phyloP scores from a whole-genome alignment of 805 yeast genomes.

The Zygosaccharomyces pseudorouxii region DNA sequence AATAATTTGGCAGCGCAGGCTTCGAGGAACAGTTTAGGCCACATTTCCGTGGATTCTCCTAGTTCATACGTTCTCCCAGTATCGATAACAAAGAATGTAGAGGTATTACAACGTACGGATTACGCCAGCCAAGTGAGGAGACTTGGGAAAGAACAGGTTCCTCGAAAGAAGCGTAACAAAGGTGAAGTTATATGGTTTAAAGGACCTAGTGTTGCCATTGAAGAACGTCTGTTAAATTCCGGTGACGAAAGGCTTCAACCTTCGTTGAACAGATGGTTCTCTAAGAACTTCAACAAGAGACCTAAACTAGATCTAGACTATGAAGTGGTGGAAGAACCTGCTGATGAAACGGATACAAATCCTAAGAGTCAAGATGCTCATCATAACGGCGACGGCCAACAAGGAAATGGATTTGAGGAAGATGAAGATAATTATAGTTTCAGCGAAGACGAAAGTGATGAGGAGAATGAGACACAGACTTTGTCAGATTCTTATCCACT shows the following conservation, averaged over 20 bases:
- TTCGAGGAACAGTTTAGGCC: slow-evolving; percentile 22
- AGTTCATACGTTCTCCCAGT: slow-evolving; percentile 28
- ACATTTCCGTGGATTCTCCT: slow-evolving; percentile 28
- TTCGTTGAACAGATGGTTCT: slow-evolving; percentile 27
- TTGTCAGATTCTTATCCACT: slow-evolving; percentile 25
- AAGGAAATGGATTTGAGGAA: slow-evolving; percentile 13
- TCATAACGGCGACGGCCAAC: slow-evolving; percentile 1
- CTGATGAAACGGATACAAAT: slow-evolving; percentile 3
- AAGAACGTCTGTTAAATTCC: slow-evolving; percentile 37
- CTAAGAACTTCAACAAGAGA: slow-evolving; percentile 16
- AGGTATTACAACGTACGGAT: slow-evolving; percentile 34
- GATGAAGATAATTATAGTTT: slow-evolving; percentile 20
- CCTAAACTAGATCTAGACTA: slow-evolving; percentile 28
- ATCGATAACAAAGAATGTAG: slow-evolving; percentile 33
- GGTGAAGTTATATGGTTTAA: slow-evolving; percentile 61
- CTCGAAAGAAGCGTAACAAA: slow-evolving; percentile 20
- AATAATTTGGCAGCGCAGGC: slow-evolving; percentile 29
- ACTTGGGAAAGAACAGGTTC: slow-evolving; percentile 23
- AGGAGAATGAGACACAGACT: slow-evolving; percentile 17
- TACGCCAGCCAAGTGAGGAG: slow-evolving; percentile 26
- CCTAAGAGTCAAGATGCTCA: slow-evolving; percentile 2
- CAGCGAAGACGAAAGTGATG: slow-evolving; percentile 21
- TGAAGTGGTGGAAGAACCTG: slow-evolving; percentile 25
- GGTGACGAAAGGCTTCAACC: slow-evolving; percentile 18
- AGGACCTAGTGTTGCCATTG: slow-evolving; percentile 54